These are phyloP conservation scores for Homolaphlyctis polyrhiza DNA, from an alignment of 371 early-diverging fungal species.

Conservation along the genomic window DNA sequence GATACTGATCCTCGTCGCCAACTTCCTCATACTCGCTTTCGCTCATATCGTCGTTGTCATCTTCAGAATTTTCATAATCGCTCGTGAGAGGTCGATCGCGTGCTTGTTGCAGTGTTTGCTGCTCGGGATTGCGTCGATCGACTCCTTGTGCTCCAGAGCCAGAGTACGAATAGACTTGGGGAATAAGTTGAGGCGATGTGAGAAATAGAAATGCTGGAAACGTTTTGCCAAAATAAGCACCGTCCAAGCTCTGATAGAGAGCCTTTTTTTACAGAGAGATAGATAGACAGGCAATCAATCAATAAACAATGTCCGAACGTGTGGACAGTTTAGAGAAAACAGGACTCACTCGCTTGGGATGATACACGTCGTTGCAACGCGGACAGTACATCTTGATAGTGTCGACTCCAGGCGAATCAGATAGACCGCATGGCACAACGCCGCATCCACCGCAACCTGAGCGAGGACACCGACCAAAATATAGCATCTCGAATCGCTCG, in stretches of 20 bases:
- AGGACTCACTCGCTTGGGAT: slow-evolving; percentile 56
- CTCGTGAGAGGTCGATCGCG: not conserved
- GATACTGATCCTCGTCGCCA: slow-evolving; percentile 22
- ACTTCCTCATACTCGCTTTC: slow-evolving; percentile 7
- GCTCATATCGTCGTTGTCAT: not conserved
- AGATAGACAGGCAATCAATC: not conserved
- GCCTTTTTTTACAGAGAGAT: slow-evolving; percentile 18
- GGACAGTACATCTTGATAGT: slow-evolving; percentile 91
- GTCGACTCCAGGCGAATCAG: slow-evolving; percentile 75
- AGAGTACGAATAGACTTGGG: slow-evolving; percentile 22
- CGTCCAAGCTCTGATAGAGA: slow-evolving; percentile 70
- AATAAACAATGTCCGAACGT: not conserved
- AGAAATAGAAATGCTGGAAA: slow-evolving; percentile 96
- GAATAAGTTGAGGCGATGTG: slow-evolving; percentile 79
- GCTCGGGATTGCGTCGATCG: not conserved
- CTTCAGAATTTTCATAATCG: not conserved
- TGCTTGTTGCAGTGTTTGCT: not conserved
- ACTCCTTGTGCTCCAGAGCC: not conserved
- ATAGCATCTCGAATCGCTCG: slow-evolving; percentile 80
- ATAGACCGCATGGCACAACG: slow-evolving; percentile 84
- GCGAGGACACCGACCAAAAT: slow-evolving; percentile 96
- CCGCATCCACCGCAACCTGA: slow-evolving; percentile 78
- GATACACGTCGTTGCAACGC: slow-evolving; percentile 92
- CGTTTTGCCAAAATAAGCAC: slow-evolving; percentile 96
- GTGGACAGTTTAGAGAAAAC: not conserved